A percentile compares a stretch with the other conserved stretches of the same genome.
phyloP scores from a whole-genome alignment of 2,329 filamentous ascomycete genomes.

The Diaporthe velutina region DNA sequence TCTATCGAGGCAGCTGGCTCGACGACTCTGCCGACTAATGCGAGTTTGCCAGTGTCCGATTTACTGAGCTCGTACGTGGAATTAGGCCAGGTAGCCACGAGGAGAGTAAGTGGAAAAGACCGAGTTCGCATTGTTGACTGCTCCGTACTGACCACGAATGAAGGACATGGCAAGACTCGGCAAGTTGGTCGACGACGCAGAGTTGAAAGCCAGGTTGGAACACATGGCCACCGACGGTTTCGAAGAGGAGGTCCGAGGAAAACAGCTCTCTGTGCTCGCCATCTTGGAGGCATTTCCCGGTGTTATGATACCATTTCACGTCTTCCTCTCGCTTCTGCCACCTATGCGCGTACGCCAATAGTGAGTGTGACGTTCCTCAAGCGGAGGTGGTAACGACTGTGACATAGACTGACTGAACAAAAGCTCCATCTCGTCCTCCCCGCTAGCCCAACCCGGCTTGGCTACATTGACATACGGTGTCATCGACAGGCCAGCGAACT shows the following conservation, averaged over 20 bases:
- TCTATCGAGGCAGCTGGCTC: conserved; percentile 67
- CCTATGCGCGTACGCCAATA: conserved; percentile 85
- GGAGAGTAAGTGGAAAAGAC: conserved; percentile 45
- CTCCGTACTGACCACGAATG: background rate
- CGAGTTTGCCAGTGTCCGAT: conserved; percentile 70
- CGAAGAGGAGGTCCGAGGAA: conserved; percentile 58
- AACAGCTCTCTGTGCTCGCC: conserved; percentile 51
- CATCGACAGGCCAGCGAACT: conserved; percentile 67
- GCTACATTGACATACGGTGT: conserved; percentile 78
- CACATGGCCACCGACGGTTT: conserved; percentile 6
- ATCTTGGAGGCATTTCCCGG: background rate
- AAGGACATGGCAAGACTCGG: background rate
- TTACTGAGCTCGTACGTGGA: conserved; percentile 80
- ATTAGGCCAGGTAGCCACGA: conserved; percentile 78
- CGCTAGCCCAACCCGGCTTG: conserved; percentile 67
- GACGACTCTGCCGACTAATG: conserved; percentile 65
- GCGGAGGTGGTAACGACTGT: background rate
- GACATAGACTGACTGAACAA: background rate
- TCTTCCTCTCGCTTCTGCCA: conserved; percentile 79
- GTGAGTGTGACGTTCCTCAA: conserved; percentile 53
- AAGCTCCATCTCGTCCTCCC: conserved; percentile 79
- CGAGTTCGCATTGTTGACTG: rapidly evolving
- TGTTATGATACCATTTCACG: conserved; percentile 60
- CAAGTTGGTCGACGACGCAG: background rate
- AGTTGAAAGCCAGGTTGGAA: background rate